phyloP scores from a whole-genome alignment of 179 eudicot species.

The Pouteria campechiana region DNA sequence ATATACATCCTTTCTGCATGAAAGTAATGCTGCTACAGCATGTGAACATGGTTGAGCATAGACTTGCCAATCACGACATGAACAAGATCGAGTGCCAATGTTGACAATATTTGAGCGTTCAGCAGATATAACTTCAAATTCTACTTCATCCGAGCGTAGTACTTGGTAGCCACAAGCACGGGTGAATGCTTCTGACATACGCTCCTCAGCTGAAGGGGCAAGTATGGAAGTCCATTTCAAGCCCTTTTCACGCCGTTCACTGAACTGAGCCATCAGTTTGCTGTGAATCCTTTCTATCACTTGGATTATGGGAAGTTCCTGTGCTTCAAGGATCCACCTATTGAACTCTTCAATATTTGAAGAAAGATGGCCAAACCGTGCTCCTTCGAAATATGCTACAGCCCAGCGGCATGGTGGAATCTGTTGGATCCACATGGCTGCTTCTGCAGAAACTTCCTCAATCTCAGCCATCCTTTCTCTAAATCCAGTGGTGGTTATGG shows the following conservation, averaged over 20 bases:
- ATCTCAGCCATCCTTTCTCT: conserved; percentile 40
- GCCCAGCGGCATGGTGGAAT: conserved; percentile 38
- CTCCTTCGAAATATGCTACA: conserved; percentile 26
- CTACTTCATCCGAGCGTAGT: conserved; percentile 49
- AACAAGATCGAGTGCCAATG: conserved; percentile 47
- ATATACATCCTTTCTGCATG: conserved; percentile 36
- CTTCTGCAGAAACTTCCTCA: conserved; percentile 38
- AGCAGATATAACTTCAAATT: conserved; percentile 46
- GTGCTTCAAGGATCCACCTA: conserved; percentile 32
- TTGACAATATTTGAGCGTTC: conserved; percentile 72
- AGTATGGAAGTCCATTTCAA: conserved; percentile 27
- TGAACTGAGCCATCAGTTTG: conserved; percentile 21
- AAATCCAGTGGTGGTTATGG: conserved; percentile 21
- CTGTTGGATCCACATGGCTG: conserved; percentile 36
- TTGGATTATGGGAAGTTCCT: conserved; percentile 37
- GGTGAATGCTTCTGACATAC: conserved; percentile 19
- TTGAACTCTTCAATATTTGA: conserved; percentile 41
- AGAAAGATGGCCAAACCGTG: conserved; percentile 35
- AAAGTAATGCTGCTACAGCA: conserved; percentile 58
- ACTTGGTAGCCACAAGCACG: conserved; percentile 29
- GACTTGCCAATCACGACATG: conserved; percentile 79
- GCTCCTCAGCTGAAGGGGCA: conserved; percentile 39
- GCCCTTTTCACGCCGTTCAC: conserved; percentile 24
- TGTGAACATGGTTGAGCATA: conserved; percentile 81
- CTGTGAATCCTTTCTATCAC: conserved; percentile 41